Percentiles rank a stretch among this genome's conserved stretches.
Conservation (phyloP, 805 yeast genomes). For the Teunomyces stri region DNA sequence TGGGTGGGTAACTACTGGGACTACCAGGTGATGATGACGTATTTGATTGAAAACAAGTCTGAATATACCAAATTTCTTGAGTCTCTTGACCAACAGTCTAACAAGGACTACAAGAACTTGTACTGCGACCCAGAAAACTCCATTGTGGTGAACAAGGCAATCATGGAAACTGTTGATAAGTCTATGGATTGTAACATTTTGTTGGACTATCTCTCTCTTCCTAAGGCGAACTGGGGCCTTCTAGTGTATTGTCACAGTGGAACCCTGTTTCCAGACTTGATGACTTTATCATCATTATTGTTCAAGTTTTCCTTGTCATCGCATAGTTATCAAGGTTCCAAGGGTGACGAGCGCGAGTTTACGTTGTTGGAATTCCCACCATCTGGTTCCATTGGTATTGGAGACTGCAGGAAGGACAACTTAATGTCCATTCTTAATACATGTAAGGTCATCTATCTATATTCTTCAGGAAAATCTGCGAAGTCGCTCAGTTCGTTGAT, state of each 20-base stretch:
- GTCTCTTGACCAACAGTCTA: slow-evolving; percentile 2
- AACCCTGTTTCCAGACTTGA: slow-evolving; percentile 49
- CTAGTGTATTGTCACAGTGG: slow-evolving; percentile 61
- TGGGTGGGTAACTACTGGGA: slow-evolving; percentile 88
- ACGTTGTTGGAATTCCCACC: slow-evolving; percentile 68
- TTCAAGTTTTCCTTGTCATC: slow-evolving; percentile 30
- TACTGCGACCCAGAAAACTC: slow-evolving; percentile 55
- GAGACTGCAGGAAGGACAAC: slow-evolving; percentile 62
- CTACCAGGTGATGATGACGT: slow-evolving; percentile 42
- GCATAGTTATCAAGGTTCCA: slow-evolving; percentile 18
- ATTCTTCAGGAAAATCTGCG: slow-evolving; percentile 29
- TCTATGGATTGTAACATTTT: slow-evolving; percentile 6
- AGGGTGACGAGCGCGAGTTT: slow-evolving; percentile 17
- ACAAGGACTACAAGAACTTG: slow-evolving; percentile 10
- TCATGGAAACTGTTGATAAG: background rate
- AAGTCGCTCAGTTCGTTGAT: slow-evolving; percentile 51
- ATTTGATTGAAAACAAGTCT: slow-evolving; percentile 10
- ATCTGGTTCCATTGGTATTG: slow-evolving; percentile 78
- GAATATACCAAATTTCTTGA: slow-evolving; percentile 6
- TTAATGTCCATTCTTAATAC: slow-evolving; percentile 63
- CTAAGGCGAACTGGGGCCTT: slow-evolving; percentile 53
- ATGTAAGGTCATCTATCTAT: slow-evolving; percentile 60
- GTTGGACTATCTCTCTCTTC: slow-evolving; percentile 34
- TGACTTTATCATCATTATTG: slow-evolving; percentile 33
- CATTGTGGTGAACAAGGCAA: slow-evolving; percentile 33